Percentiles rank a stretch among this genome's conserved stretches.
Conservation (phyloP, 1,139 yeast genomes). For the Yamadazyma diddensiae region DNA sequence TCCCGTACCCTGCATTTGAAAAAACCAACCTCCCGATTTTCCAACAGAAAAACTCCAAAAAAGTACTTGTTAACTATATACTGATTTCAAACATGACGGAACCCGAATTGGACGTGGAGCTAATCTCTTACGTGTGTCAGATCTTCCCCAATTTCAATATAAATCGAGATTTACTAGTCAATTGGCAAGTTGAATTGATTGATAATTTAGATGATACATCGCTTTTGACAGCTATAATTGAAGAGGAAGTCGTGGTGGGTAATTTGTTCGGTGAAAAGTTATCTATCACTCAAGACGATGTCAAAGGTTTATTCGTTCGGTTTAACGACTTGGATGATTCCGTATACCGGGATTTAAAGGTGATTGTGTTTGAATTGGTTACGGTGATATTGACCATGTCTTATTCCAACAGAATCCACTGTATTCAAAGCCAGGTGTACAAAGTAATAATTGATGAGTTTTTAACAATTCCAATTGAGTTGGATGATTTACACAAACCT, state of each 20-base stretch:
- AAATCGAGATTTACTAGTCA: constrained; percentile 25
- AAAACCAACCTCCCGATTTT: too few species aligned
- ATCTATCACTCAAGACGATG: constrained; percentile 6
- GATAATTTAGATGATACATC: constrained; percentile 21
- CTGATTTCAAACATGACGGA: too few species aligned
- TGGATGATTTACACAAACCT: constrained; percentile 6
- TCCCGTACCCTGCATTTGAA: too few species aligned
- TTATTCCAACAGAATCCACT: constrained; percentile 25
- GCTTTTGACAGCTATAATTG: constrained; percentile 20
- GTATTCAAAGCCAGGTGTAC: constrained; percentile 19
- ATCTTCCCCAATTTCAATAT: constrained; percentile 25
- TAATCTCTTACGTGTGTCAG: constrained; percentile 21
- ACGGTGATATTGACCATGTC: constrained; percentile 21
- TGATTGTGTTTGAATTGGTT: constrained; percentile 29
- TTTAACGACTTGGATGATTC: constrained; percentile 22
- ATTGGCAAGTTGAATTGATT: constrained; percentile 39
- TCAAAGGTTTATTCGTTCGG: constrained; percentile 16
- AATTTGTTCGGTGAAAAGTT: constrained; percentile 7
- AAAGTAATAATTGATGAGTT: constrained; percentile 21
- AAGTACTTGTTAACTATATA: too few species aligned
- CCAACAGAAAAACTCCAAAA: too few species aligned
- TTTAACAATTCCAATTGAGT: constrained; percentile 3
- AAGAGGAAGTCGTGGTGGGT: constrained; percentile 23
- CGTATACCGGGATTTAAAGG: constrained; percentile 28
- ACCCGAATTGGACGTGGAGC: constrained; percentile 6